These are phyloP conservation scores for Trichosporon sp. DNA, from an alignment of 1,284 basidiomycete species.

Conservation along the genomic window DNA sequence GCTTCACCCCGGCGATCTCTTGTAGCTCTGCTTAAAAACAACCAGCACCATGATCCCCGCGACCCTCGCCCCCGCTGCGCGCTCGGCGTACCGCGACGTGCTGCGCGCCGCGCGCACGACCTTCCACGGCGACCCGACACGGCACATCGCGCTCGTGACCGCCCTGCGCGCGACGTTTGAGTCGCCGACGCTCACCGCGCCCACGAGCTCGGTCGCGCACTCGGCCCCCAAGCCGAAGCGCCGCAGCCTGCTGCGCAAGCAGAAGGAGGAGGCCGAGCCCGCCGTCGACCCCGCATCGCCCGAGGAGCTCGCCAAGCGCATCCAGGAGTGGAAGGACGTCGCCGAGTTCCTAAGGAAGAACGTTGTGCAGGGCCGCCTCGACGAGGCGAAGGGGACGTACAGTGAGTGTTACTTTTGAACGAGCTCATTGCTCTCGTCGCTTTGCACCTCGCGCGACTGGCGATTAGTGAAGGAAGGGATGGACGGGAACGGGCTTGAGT, in stretches of 20 bases:
- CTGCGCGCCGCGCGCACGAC: constrained; percentile 43
- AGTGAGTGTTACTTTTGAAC: constrained; percentile 36
- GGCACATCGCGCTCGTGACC: constrained; percentile 30
- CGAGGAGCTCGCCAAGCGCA: constrained; percentile 39
- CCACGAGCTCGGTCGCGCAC: constrained; percentile 8
- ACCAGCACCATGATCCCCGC: constrained; percentile 26
- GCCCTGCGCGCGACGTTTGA: constrained; percentile 41
- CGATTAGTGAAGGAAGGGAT: too few species aligned
- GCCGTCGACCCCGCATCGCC: constrained; percentile 20
- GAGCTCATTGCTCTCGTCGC: too few species aligned
- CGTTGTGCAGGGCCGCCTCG: constrained; percentile 45
- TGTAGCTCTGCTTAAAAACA: neutral
- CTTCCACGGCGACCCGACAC: constrained; percentile 41
- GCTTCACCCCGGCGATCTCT: neutral
- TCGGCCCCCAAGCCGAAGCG: constrained; percentile 9
- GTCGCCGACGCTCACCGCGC: constrained; percentile 38
- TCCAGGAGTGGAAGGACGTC: constrained; percentile 47
- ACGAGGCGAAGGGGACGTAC: constrained; percentile 32
- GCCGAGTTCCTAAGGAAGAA: constrained; percentile 44
- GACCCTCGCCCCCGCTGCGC: constrained; percentile 32
- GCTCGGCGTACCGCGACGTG: constrained; percentile 43
- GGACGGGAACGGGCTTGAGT: too few species aligned
- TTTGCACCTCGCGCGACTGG: too few species aligned
- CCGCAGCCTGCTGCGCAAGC: neutral
- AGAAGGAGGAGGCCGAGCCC: constrained; percentile 14